Conservation (phyloP, 2,329 filamentous ascomycete genomes). For the Pseudogymnoascus sp. region DNA sequence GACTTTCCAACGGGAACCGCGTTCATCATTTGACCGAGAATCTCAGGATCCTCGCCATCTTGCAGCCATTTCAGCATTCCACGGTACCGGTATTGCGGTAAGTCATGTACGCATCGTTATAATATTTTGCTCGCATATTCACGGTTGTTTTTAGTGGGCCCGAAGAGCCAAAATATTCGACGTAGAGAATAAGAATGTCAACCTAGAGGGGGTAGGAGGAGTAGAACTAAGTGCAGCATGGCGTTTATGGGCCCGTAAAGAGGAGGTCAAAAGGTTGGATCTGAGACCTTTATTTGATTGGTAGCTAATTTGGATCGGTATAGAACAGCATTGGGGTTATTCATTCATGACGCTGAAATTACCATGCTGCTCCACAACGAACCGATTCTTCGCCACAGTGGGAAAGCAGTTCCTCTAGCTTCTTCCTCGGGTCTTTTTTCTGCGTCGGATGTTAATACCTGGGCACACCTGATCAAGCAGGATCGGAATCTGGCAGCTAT, state of each 20-base stretch:
- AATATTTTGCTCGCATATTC: no score
- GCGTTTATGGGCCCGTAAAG: background rate
- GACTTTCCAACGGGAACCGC: no score
- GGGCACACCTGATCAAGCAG: background rate
- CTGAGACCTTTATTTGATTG: background rate
- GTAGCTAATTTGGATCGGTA: no score
- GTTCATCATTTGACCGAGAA: no score
- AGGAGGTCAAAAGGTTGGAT: background rate
- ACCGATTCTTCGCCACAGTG: background rate
- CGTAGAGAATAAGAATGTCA: no score
- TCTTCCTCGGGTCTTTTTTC: background rate
- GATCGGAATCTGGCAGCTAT: no score
- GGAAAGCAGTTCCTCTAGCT: background rate
- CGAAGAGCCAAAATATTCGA: background rate
- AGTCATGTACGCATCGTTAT: no score
- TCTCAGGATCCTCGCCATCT: no score
- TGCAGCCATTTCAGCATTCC: no score
- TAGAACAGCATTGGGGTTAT: background rate
- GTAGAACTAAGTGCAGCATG: background rate
- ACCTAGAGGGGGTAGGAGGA: no score
- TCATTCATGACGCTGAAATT: background rate
- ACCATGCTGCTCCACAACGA: background rate
- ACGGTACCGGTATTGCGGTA: no score
- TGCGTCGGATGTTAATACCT: background rate
- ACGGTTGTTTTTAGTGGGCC: background rate